A percentile compares a stretch with the other conserved stretches of the same genome.
Evolutionary conservation across 192 early-diverging fungal species (phyloP).

Genomic region (Radiomyces spectabilis): DNA sequence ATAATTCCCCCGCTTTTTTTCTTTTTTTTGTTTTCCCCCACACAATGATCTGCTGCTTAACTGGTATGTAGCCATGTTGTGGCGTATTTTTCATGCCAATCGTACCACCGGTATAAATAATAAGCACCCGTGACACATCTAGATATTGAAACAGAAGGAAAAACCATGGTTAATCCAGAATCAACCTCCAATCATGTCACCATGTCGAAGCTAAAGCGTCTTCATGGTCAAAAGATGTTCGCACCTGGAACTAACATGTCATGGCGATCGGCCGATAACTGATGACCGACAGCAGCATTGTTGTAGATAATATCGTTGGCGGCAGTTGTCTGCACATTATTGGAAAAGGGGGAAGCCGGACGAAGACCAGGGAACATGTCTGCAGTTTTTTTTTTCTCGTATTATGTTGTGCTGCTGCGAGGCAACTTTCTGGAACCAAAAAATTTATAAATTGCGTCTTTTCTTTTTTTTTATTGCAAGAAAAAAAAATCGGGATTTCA

Average conservation of each 20-base stretch:
- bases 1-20: neutral
- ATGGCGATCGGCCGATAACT: slow-evolving; percentile 44
- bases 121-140: slow-evolving; percentile 75
- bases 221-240: neutral
- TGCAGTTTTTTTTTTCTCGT: neutral
- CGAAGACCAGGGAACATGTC: neutral
- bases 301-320: slow-evolving; percentile 6
- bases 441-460: neutral
- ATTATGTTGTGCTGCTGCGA: neutral
- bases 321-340: neutral
- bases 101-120: slow-evolving; percentile 95
- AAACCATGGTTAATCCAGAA: neutral
- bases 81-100: slow-evolving; percentile 82
- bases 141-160: neutral
- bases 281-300: slow-evolving; percentile 31
- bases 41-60: too few species aligned
- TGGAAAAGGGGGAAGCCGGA: neutral
- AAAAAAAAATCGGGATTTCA: too few species aligned
- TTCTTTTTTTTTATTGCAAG: neutral
- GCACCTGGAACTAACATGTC: slow-evolving; percentile 55
- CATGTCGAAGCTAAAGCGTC: too few species aligned
- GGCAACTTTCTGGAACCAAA: neutral
- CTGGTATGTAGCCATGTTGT: slow-evolving; percentile 64
- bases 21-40: neutral
- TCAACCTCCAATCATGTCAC: neutral